Percentiles rank a stretch among this genome's conserved stretches.
Evolutionary conservation across 169 alveolate species (phyloP).

Genomic region (Plasmodium billcollinsi): DNA sequence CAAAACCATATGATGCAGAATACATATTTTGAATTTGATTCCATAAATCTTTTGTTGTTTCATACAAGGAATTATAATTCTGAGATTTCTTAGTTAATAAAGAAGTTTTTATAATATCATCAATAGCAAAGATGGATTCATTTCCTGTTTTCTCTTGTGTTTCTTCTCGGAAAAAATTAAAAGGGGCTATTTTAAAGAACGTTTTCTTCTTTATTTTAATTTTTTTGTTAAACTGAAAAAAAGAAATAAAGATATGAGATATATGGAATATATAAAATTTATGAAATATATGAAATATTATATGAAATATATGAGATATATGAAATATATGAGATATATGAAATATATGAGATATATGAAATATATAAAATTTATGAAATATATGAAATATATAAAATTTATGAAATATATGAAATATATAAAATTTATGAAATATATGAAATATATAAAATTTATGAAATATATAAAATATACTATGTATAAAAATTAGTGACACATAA

Average conservation of each 20-base stretch:
- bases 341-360: not conserved
- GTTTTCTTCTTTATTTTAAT: not conserved
- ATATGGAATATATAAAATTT: not conserved
- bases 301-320: not conserved
- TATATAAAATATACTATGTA: not conserved
- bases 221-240: not conserved
- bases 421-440: no score
- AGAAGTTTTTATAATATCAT: conserved; percentile 46
- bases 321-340: not conserved
- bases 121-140: conserved; percentile 56
- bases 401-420: no score
- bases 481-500: no score
- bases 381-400: not conserved
- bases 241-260: not conserved
- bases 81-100: conserved; percentile 19
- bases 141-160: conserved; percentile 25
- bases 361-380: not conserved
- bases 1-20: conserved; percentile 60
- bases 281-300: no score
- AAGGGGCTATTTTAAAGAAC: conserved; percentile 41
- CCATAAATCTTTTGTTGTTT: conserved; percentile 38
- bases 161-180: conserved; percentile 61
- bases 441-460: not conserved
- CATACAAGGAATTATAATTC: conserved; percentile 26
- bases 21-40: conserved; percentile 29